Percentiles rank a stretch among this genome's conserved stretches.
phyloP scores from a whole-genome alignment of 176 grass and related monocot species.

The Aegilops speltoides region DNA sequence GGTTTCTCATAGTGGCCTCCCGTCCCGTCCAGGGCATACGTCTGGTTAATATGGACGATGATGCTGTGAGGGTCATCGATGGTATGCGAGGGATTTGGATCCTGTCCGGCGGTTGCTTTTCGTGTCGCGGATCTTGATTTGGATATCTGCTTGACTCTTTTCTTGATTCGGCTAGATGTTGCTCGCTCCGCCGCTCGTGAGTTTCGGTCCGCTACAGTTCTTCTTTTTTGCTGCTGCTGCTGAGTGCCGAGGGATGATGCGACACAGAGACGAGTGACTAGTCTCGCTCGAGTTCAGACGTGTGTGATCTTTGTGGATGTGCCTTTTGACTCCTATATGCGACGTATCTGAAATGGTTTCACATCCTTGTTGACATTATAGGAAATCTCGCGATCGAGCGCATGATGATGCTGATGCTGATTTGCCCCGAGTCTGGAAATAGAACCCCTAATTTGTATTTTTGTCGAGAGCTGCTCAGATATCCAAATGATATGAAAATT shows the following conservation, averaged over 20 bases:
- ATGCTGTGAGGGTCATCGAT: background rate
- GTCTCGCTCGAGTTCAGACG: background rate
- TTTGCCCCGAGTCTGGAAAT: too few relatives aligned
- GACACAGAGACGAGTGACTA: background rate
- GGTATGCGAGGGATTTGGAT: background rate
- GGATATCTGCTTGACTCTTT: background rate
- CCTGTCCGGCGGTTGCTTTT: too few relatives aligned
- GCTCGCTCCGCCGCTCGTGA: too few relatives aligned
- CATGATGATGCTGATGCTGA: too few relatives aligned
- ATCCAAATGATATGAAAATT: too few relatives aligned
- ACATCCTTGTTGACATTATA: background rate
- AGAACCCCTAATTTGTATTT: too few relatives aligned
- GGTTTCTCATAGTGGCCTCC: background rate
- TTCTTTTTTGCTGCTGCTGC: background rate
- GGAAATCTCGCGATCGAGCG: too few relatives aligned
- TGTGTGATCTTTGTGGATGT: background rate
- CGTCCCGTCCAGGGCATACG: background rate
- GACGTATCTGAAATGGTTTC: background rate
- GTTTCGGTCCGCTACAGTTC: background rate
- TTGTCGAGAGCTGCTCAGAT: too few relatives aligned
- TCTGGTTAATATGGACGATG: background rate
- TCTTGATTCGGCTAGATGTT: background rate
- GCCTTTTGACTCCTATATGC: background rate
- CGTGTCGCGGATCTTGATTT: too few relatives aligned
- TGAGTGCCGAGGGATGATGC: background rate